These are phyloP conservation scores for Camellia japonica DNA, from an alignment of 148 eudicot species.

Conservation along the genomic window DNA sequence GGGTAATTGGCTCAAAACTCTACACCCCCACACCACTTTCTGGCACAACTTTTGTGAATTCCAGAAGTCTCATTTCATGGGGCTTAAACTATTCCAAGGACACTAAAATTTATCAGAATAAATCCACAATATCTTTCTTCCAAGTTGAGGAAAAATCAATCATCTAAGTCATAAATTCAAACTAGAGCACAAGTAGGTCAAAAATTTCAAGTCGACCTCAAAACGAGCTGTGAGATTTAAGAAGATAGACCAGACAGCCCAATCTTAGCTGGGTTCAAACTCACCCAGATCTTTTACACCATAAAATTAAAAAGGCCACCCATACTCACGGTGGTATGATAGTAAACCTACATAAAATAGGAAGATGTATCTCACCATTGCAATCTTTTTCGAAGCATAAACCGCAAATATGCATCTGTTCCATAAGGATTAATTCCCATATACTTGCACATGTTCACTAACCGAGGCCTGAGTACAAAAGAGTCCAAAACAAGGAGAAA, in stretches of 20 bases:
- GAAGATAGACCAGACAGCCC: neutral
- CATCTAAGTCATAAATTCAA: neutral
- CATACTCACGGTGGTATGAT: neutral
- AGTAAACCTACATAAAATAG: neutral
- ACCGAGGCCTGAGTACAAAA: slow-evolving; percentile 55
- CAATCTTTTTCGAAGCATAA: slow-evolving; percentile 66
- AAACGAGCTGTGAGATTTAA: neutral
- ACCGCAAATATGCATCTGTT: slow-evolving; percentile 69
- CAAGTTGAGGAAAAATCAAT: neutral
- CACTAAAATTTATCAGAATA: neutral
- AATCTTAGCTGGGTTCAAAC: neutral
- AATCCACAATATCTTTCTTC: neutral
- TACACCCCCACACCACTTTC: neutral
- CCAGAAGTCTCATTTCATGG: neutral
- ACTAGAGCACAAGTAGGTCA: neutral
- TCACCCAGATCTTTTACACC: neutral
- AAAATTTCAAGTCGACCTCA: slow-evolving; percentile 1
- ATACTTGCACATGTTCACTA: slow-evolving; percentile 82
- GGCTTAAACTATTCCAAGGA: neutral
- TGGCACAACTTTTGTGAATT: neutral
- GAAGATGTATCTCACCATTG: slow-evolving; percentile 35
- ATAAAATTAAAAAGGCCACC: neutral
- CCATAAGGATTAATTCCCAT: slow-evolving; percentile 72
- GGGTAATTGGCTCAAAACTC: neutral
- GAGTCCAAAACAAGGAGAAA: slow-evolving; percentile 15